A percentile compares a stretch with the other conserved stretches of the same genome.
Evolutionary conservation across 2,329 filamentous ascomycete species (phyloP).

Genomic region (Corinectria fuckeliana): DNA sequence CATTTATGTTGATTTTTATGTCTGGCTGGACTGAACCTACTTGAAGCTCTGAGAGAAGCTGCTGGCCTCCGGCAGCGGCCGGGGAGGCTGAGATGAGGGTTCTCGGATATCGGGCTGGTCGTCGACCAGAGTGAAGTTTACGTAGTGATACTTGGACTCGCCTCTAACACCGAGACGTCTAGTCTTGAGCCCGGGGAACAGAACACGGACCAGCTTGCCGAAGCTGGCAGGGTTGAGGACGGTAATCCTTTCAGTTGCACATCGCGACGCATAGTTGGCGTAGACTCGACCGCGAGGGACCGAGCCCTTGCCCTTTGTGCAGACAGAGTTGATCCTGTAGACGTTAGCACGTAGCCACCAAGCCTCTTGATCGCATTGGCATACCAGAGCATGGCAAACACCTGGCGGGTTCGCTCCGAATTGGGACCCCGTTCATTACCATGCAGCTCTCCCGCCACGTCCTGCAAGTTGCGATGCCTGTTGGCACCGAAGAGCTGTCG

Average conservation of each 20-base stretch:
- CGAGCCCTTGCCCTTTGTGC: constrained; percentile 78
- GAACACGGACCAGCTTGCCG: constrained; percentile 93
- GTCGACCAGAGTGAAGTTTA: constrained; percentile 68
- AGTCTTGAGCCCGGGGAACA: constrained; percentile 95
- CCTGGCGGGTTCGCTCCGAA: constrained; percentile 82
- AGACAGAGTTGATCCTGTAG: constrained; percentile 74
- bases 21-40: constrained; percentile 44
- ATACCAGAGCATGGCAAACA: constrained; percentile 90
- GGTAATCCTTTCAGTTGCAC: constrained; percentile 90
- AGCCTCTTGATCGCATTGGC: constrained; percentile 37
- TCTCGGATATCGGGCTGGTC: constrained; percentile 59
- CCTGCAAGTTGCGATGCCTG: constrained; percentile 69
- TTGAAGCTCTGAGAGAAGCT: constrained; percentile 58
- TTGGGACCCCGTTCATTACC: constrained; percentile 81
- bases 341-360: constrained; percentile 19
- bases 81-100: constrained; percentile 52
- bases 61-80: constrained; percentile 56
- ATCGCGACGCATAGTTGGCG: constrained; percentile 91
- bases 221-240: constrained; percentile 97
- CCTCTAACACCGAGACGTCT: constrained; percentile 89
- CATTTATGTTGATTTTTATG: neutral
- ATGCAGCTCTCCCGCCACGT: constrained; percentile 78
- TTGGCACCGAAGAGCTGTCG: constrained; percentile 76
- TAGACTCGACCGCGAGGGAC: constrained; percentile 94
- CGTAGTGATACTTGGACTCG: constrained; percentile 98